These are phyloP conservation scores for Acanthamoeba lugdunensis DNA, from an alignment of 208 protist species.

Conservation along the genomic window DNA sequence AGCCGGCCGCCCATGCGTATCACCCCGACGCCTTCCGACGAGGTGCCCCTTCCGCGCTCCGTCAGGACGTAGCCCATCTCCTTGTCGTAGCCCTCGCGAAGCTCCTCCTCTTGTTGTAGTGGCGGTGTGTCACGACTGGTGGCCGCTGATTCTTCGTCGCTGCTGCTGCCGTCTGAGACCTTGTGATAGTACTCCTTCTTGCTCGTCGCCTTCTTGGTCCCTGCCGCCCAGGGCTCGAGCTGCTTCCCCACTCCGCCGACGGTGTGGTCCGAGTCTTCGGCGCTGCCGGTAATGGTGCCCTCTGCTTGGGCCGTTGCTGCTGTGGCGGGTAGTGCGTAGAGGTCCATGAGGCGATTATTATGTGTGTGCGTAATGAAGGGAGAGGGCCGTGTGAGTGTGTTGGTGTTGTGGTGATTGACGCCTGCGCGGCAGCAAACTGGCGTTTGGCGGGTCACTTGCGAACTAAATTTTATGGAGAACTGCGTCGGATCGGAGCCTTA, in stretches of 20 bases:
- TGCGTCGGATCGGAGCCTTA: not conserved
- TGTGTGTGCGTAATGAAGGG: not conserved
- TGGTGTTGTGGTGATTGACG: not conserved
- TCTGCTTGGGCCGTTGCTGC: not conserved
- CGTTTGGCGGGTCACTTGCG: not conserved
- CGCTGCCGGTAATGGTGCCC: no score
- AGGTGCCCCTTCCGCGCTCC: not conserved
- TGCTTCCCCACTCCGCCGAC: no score
- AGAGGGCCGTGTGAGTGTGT: not conserved
- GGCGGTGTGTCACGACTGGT: no score
- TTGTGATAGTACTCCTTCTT: not conserved
- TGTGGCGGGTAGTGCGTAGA: not conserved
- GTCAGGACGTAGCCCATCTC: not conserved
- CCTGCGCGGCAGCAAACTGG: not conserved
- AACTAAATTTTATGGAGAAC: not conserved
- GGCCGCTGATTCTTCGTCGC: not conserved
- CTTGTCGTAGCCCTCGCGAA: not conserved
- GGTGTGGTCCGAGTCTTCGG: no score
- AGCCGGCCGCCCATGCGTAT: not conserved
- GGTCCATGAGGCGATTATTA: not conserved
- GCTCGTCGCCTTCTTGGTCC: not conserved
- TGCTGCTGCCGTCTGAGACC: not conserved
- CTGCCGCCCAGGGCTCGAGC: no score
- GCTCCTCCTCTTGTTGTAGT: not conserved
- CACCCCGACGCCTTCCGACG: not conserved